Conservation (phyloP, 2,329 filamentous ascomycete species). For the Talaromyces sp. region DNA sequence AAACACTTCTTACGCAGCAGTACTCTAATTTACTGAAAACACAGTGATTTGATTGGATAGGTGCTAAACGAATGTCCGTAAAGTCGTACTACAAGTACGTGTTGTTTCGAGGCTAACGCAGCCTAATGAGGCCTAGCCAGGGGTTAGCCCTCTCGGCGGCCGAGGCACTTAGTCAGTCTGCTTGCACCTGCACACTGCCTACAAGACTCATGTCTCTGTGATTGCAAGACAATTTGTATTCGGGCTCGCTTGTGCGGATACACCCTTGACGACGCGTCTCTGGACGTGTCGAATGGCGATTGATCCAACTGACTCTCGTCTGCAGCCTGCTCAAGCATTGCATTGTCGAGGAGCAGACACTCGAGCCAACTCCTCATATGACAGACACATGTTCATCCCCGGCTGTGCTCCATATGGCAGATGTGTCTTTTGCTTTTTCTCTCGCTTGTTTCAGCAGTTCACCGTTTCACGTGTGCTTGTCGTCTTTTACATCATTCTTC, state of each 20-base stretch:
- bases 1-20: not conserved
- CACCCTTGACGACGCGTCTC: not conserved
- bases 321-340: not conserved
- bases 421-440: not conserved
- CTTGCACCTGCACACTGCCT: not conserved
- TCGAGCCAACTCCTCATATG: not conserved
- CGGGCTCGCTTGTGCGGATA: not conserved
- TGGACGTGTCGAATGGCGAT: not conserved
- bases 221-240: not conserved
- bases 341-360: not conserved
- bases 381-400: conserved; percentile 5
- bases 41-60: not conserved
- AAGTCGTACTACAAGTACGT: not conserved
- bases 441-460: not conserved
- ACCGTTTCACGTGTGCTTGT: not conserved
- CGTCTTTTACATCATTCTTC: not conserved
- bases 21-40: not conserved
- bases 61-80: not conserved
- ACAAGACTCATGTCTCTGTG: not conserved
- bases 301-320: not conserved
- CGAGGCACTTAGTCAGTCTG: not conserved
- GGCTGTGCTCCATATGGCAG: not conserved
- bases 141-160: not conserved
- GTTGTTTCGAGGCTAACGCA: not conserved
- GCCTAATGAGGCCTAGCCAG: conserved; percentile 9